Percentiles rank a stretch among this genome's conserved stretches.
These are phyloP conservation scores for Sclerotinia sclerotiorum DNA, from an alignment of 2,329 filamentous ascomycete species.

Conservation along the genomic window DNA sequence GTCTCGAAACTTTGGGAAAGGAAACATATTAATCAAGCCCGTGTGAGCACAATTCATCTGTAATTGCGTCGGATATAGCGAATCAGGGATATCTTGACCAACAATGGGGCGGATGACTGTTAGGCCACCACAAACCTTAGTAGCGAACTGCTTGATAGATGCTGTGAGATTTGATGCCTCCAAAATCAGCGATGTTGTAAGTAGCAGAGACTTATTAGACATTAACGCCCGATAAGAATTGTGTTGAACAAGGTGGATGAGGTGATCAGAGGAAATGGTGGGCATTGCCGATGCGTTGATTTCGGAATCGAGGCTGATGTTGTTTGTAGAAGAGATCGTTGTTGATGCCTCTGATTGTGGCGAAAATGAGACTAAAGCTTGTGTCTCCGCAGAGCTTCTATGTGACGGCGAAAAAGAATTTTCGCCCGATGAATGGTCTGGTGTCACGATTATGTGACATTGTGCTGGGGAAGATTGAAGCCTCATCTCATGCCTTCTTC, in stretches of 20 bases:
- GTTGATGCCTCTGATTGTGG: not conserved
- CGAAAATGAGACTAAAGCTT: not conserved
- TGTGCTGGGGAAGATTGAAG: slow-evolving; percentile 17
- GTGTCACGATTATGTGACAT: not conserved
- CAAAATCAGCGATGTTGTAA: slow-evolving; percentile 15
- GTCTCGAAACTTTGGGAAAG: slow-evolving; percentile 31
- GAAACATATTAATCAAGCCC: slow-evolving; percentile 28
- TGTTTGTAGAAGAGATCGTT: not conserved
- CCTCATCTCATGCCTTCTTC: slow-evolving; percentile 22
- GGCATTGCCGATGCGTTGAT: not conserved
- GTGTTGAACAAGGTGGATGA: slow-evolving; percentile 30
- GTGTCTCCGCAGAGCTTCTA: not conserved
- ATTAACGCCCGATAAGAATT: slow-evolving; percentile 28
- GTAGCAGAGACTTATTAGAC: slow-evolving; percentile 28
- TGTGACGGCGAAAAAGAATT: not conserved
- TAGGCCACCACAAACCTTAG: slow-evolving; percentile 24
- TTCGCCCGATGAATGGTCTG: not conserved
- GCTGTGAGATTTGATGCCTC: slow-evolving; percentile 16
- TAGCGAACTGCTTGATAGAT: slow-evolving; percentile 20
- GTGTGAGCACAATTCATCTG: slow-evolving; percentile 17
- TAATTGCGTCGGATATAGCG: not conserved
- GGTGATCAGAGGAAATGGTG: slow-evolving; percentile 28
- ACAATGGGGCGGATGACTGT: slow-evolving; percentile 22
- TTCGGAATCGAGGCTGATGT: not conserved
- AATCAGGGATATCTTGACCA: not conserved